Conservation (phyloP, 2,329 filamentous ascomycete genomes). For the Harringtonia lauricola region DNA sequence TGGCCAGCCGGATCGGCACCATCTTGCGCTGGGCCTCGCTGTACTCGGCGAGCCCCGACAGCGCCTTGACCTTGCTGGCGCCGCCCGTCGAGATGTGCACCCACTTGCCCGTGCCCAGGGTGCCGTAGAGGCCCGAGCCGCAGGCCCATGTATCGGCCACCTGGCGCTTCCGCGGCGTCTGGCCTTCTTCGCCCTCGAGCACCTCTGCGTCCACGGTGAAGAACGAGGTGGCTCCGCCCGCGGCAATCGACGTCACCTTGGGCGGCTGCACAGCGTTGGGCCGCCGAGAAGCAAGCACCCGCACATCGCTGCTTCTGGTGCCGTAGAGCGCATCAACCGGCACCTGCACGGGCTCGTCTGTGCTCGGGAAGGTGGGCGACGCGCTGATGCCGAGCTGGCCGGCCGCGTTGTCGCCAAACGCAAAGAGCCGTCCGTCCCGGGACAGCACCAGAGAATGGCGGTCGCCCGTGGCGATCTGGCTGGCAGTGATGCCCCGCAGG, state of each 20-base stretch:
- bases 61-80: slow-evolving; percentile 68
- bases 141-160: slow-evolving; percentile 74
- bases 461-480: slow-evolving; percentile 72
- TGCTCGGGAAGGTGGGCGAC: slow-evolving; percentile 45
- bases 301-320: no score
- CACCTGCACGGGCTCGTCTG: slow-evolving; percentile 61
- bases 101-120: slow-evolving; percentile 78
- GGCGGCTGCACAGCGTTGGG: slow-evolving; percentile 21
- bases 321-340: slow-evolving; percentile 63
- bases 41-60: slow-evolving; percentile 80
- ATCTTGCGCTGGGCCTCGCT: slow-evolving; percentile 59
- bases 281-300: not conserved
- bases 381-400: slow-evolving; percentile 86
- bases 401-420: slow-evolving; percentile 81
- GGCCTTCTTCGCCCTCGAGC: slow-evolving; percentile 31
- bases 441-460: slow-evolving; percentile 75
- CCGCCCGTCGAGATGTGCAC: slow-evolving; percentile 66
- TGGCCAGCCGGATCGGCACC: slow-evolving; percentile 66
- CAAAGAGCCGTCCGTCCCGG: slow-evolving; percentile 64
- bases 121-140: slow-evolving; percentile 75
- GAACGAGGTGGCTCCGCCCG: slow-evolving; percentile 79
- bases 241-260: slow-evolving; percentile 65
- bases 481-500: slow-evolving; percentile 59
- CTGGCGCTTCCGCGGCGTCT: slow-evolving; percentile 19
- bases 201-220: slow-evolving; percentile 68